phyloP scores from a whole-genome alignment of 768 basidiomycete genomes.

The Hortiboletus campestris region DNA sequence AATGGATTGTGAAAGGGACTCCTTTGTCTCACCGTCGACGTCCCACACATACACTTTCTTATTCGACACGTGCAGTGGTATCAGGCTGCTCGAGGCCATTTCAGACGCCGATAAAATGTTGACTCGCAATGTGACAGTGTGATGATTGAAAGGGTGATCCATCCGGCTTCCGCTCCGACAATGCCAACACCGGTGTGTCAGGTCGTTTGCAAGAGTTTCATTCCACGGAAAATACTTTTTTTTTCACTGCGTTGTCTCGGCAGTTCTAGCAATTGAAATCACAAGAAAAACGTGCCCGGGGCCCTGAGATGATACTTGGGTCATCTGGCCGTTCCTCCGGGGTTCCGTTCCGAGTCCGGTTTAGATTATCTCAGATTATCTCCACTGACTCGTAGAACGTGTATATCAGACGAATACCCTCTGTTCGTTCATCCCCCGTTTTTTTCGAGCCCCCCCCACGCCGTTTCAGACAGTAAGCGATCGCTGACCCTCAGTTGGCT shows the following conservation, averaged over 20 bases:
- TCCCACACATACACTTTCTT: constrained; percentile 88
- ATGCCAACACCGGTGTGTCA: background rate
- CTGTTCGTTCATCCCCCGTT: background rate
- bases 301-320: too few species aligned
- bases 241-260: background rate
- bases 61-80: constrained; percentile 73
- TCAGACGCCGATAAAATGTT: too few species aligned
- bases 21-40: constrained; percentile 57
- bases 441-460: background rate
- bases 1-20: background rate
- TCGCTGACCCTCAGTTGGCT: background rate
- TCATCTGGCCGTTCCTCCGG: background rate
- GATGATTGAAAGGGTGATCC: background rate
- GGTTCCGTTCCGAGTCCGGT: background rate
- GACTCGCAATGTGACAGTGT: background rate
- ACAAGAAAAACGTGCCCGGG: background rate
- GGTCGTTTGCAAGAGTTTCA: too few species aligned
- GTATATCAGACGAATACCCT: background rate
- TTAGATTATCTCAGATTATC: constrained; percentile 12
- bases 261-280: background rate
- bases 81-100: constrained; percentile 26
- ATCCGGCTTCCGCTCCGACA: constrained; percentile 22
- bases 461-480: background rate
- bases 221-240: too few species aligned
- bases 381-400: background rate